These are phyloP conservation scores for Dissophora globulifera DNA, from an alignment of 192 early-diverging fungal species.

Conservation along the genomic window DNA sequence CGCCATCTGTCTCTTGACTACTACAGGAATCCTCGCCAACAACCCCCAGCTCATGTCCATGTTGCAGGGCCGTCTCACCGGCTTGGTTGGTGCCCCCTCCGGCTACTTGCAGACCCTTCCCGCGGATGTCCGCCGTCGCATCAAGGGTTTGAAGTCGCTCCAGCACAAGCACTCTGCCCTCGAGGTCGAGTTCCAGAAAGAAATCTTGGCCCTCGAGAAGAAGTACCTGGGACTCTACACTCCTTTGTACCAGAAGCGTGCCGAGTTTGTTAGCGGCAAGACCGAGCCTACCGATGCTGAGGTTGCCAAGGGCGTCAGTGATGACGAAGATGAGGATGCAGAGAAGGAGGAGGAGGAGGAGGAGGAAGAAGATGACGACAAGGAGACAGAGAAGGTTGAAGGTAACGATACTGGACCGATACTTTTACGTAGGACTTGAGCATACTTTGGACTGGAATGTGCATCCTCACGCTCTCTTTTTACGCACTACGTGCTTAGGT, in stretches of 20 bases:
- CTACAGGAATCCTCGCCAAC: conserved; percentile 45
- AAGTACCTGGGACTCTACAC: conserved; percentile 89
- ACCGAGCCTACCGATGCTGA: conserved; percentile 94
- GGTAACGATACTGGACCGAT: too few species aligned
- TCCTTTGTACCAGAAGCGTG: conserved; percentile 92
- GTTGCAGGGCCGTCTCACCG: conserved; percentile 80
- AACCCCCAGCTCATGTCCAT: conserved; percentile 77
- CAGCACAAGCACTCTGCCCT: conserved; percentile 89
- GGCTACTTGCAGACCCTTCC: conserved; percentile 80
- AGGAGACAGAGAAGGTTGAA: conserved; percentile 54
- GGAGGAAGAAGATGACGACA: conserved; percentile 58
- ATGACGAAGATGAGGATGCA: conserved; percentile 69
- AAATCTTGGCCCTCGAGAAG: conserved; percentile 95
- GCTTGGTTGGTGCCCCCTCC: conserved; percentile 81
- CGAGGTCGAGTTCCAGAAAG: conserved; percentile 91
- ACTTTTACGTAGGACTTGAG: too few species aligned
- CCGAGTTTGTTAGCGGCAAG: conserved; percentile 78
- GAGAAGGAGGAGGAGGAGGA: conserved; percentile 66
- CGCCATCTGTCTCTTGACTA: too few species aligned
- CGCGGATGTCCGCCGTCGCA: conserved; percentile 81
- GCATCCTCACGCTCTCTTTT: not conserved
- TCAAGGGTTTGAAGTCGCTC: conserved; percentile 88
- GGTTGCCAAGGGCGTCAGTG: conserved; percentile 69
- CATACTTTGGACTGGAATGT: too few species aligned
- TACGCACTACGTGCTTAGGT: conserved; percentile 60